Evolutionary conservation across 2,329 filamentous ascomycete genomes (phyloP).

Genomic region (Elsinoe ampelina): DNA sequence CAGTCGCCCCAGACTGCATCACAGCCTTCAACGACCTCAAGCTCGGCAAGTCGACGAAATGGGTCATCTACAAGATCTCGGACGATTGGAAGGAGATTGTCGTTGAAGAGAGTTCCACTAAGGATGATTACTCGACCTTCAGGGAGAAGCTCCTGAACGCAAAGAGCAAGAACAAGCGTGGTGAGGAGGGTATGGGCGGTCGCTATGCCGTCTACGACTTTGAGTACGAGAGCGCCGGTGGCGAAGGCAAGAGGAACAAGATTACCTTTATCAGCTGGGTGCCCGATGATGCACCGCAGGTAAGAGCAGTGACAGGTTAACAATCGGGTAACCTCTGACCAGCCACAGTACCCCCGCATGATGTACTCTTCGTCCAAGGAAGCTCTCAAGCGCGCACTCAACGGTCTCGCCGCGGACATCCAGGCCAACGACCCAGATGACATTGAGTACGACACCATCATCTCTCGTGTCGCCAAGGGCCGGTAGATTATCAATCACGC

Average conservation of each 20-base stretch:
- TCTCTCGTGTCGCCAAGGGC: conserved; percentile 45
- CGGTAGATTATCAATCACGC: conserved; percentile 30
- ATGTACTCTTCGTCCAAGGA: conserved; percentile 85
- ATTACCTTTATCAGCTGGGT: conserved; percentile 72
- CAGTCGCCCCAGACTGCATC: conserved; percentile 62
- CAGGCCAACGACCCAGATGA: conserved; percentile 79
- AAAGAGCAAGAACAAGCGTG: conserved; percentile 61
- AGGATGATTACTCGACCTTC: conserved; percentile 62
- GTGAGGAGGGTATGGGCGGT: conserved; percentile 50
- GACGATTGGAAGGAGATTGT: conserved; percentile 76
- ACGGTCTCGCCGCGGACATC: conserved; percentile 64
- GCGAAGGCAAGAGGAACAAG: conserved; percentile 68
- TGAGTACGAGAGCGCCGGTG: conserved; percentile 61
- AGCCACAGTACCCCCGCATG: conserved; percentile 65
- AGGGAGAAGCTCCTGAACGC: conserved; percentile 66
- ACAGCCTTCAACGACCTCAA: conserved; percentile 68
- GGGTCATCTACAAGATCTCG: conserved; percentile 79
- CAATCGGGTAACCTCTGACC: conserved; percentile 11
- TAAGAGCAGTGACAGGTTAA: not conserved
- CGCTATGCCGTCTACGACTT: conserved; percentile 82
- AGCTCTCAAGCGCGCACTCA: conserved; percentile 69
- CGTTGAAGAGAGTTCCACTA: conserved; percentile 61
- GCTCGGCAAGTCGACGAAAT: conserved; percentile 68
- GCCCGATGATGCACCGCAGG: conserved; percentile 65
- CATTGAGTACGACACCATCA: conserved; percentile 65